These are phyloP conservation scores for Cutaneotrichosporon arboriforme DNA, from an alignment of 1,284 basidiomycete species.

Conservation along the genomic window DNA sequence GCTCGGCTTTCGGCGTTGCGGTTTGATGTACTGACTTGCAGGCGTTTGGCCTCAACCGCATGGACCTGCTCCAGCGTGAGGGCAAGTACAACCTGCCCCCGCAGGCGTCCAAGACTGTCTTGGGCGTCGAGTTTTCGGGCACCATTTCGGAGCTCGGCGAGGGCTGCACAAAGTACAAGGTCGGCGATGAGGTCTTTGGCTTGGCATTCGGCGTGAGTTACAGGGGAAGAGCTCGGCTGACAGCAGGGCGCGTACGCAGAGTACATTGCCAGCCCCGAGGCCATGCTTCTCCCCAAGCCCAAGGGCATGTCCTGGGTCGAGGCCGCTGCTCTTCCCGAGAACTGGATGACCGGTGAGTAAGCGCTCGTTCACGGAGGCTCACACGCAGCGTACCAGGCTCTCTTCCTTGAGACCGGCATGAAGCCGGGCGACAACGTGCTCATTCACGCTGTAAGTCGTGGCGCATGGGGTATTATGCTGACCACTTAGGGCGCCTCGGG, in stretches of 20 bases:
- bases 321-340: conserved; percentile 79
- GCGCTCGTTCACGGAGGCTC: neutral
- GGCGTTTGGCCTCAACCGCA: conserved; percentile 79
- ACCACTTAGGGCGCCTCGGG: conserved; percentile 65
- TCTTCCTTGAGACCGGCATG: conserved; percentile 65
- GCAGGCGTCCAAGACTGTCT: conserved; percentile 63
- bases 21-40: conserved; percentile 24
- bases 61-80: conserved; percentile 72
- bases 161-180: conserved; percentile 56
- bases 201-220: conserved; percentile 60
- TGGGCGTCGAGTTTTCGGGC: conserved; percentile 91
- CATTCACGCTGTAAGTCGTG: conserved; percentile 64
- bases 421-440: conserved; percentile 70
- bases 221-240: neutral
- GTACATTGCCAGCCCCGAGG: conserved; percentile 65
- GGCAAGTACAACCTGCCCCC: conserved; percentile 74
- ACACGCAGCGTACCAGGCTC: conserved; percentile 68
- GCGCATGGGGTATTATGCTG: neutral
- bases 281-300: conserved; percentile 72
- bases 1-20: neutral
- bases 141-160: conserved; percentile 59
- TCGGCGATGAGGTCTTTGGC: conserved; percentile 82
- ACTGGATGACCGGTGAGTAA: conserved; percentile 68
- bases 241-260: conserved; percentile 84
- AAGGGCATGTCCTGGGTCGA: conserved; percentile 69